phyloP scores from a whole-genome alignment of 2,329 filamentous ascomycete species.

The Xylogone sp. region DNA sequence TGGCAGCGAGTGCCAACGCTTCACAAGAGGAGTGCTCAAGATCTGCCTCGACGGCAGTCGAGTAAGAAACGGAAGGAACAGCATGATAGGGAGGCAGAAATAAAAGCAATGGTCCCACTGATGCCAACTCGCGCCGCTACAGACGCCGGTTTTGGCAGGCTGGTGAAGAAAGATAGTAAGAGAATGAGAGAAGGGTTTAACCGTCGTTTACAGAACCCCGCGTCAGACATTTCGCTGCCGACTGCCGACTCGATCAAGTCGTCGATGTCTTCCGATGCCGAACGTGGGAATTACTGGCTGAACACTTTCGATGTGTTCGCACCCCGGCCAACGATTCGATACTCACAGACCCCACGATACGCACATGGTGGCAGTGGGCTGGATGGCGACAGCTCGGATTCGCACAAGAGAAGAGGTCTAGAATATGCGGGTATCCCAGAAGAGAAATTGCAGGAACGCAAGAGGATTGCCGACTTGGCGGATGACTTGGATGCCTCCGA shows the following conservation, averaged over 20 bases:
- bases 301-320: slow-evolving; percentile 77
- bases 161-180: slow-evolving; percentile 60
- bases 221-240: slow-evolving; percentile 66
- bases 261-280: slow-evolving; percentile 69
- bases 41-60: slow-evolving; percentile 64
- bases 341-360: slow-evolving; percentile 61
- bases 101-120: slow-evolving; percentile 75
- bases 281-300: slow-evolving; percentile 69
- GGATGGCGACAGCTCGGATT: slow-evolving; percentile 37
- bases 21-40: slow-evolving; percentile 57
- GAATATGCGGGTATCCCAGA: slow-evolving; percentile 54
- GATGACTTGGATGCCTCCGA: slow-evolving; percentile 83
- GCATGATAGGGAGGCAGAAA: slow-evolving; percentile 77
- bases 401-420: slow-evolving; percentile 48
- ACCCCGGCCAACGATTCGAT: slow-evolving; percentile 79
- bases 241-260: slow-evolving; percentile 72
- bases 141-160: slow-evolving; percentile 56
- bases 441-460: slow-evolving; percentile 55
- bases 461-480: slow-evolving; percentile 68
- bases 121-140: slow-evolving; percentile 61
- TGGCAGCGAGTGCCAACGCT: slow-evolving; percentile 49
- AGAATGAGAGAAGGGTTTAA: slow-evolving; percentile 55
- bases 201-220: slow-evolving; percentile 54
- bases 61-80: slow-evolving; percentile 76
- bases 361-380: slow-evolving; percentile 38